phyloP scores from a whole-genome alignment of 2,329 filamentous ascomycete species.

The Diaporthe sp. region DNA sequence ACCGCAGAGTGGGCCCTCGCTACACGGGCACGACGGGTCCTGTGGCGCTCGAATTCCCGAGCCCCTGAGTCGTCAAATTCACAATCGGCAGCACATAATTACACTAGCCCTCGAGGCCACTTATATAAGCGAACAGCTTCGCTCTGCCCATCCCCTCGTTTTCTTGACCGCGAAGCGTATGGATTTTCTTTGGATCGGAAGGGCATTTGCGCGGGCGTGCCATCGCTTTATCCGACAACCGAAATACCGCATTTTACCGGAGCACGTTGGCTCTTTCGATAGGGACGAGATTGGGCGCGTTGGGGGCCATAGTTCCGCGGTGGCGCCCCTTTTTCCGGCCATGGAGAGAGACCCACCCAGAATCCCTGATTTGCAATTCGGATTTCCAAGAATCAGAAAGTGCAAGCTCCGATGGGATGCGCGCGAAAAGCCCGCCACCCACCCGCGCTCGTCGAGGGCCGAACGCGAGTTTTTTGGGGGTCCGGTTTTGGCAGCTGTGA shows the following conservation, averaged over 20 bases:
- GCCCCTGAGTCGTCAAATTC: conserved; percentile 31
- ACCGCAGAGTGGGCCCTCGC: conserved; percentile 15
- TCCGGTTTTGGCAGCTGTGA: not conserved
- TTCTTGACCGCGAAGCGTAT: not conserved
- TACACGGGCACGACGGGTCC: conserved; percentile 4
- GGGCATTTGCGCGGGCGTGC: not conserved
- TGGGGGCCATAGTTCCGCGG: not conserved
- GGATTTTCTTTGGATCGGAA: not conserved
- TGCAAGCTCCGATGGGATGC: conserved; percentile 16
- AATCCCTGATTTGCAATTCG: conserved; percentile 27
- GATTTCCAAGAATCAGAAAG: conserved; percentile 2
- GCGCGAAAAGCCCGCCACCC: not conserved
- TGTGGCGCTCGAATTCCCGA: conserved; percentile 28
- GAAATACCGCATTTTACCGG: conserved; percentile 1
- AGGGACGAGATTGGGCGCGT: conserved; percentile 15
- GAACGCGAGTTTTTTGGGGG: not conserved
- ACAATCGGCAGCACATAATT: not conserved
- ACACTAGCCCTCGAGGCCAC: not conserved
- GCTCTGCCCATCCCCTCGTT: not conserved
- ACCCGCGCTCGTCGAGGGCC: not conserved
- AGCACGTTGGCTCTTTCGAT: not conserved
- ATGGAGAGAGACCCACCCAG: conserved; percentile 26
- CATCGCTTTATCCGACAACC: not conserved
- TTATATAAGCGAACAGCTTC: conserved; percentile 22
- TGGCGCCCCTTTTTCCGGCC: conserved; percentile 29